phyloP scores from a whole-genome alignment of 441 rosid species.

The Flueggea neowawraea region DNA sequence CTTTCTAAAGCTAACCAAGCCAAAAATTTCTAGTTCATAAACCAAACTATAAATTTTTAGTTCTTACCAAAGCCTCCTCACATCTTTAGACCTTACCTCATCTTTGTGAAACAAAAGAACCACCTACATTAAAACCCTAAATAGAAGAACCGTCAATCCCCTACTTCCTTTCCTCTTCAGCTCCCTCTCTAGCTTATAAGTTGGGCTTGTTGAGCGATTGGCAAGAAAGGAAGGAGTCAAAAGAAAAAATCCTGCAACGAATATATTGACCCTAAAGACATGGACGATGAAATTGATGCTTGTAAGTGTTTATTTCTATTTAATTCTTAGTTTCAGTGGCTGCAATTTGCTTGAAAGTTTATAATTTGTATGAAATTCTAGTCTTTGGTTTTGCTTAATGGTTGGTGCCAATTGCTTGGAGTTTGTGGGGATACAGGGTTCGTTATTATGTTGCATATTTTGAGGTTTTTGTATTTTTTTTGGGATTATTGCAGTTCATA shows the following conservation, averaged over 20 bases:
- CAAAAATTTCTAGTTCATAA: too few relatives aligned
- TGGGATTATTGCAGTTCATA: slow-evolving; percentile 54
- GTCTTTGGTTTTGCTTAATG: background rate
- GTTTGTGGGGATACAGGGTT: too few relatives aligned
- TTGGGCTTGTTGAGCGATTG: slow-evolving; percentile 20
- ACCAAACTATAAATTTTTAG: too few relatives aligned
- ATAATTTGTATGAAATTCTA: background rate
- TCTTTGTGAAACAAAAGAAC: too few relatives aligned
- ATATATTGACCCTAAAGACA: slow-evolving; percentile 30
- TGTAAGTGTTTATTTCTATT: slow-evolving; percentile 31
- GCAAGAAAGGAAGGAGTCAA: slow-evolving; percentile 40
- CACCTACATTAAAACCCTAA: too few relatives aligned
- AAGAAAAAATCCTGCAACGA: slow-evolving; percentile 33
- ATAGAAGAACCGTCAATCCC: too few relatives aligned
- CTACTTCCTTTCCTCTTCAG: too few relatives aligned
- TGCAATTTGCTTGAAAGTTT: background rate
- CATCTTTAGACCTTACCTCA: too few relatives aligned
- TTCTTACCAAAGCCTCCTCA: too few relatives aligned
- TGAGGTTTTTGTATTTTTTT: background rate
- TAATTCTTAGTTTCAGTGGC: background rate
- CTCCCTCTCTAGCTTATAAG: too few relatives aligned
- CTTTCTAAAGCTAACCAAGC: too few relatives aligned
- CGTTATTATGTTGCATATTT: background rate
- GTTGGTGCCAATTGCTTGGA: too few relatives aligned
- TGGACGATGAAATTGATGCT: slow-evolving; percentile 72